phyloP scores from a whole-genome alignment of 257 asterid species.

The Leonotis leonurus region DNA sequence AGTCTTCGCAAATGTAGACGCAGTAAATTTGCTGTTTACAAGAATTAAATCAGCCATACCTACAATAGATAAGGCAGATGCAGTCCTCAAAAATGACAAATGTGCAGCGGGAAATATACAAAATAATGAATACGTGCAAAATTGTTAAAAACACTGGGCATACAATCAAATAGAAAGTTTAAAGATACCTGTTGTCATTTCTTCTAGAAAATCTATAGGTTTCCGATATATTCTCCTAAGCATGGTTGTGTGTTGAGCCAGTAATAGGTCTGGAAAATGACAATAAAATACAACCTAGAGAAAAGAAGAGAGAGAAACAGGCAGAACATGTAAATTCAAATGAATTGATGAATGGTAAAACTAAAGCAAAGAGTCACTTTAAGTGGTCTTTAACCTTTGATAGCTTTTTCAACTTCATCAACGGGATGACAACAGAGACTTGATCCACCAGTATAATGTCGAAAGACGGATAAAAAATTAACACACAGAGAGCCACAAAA shows the following conservation, averaged over 20 bases:
- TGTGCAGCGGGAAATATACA: neutral
- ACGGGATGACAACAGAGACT: slow-evolving; percentile 74
- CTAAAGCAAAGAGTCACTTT: neutral
- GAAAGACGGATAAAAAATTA: slow-evolving; percentile 61
- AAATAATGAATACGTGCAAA: neutral
- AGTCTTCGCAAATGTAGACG: slow-evolving; percentile 86
- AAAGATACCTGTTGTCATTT: slow-evolving; percentile 73
- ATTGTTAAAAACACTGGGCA: neutral
- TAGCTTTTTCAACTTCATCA: slow-evolving; percentile 67
- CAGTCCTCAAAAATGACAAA: neutral
- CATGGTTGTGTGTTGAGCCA: slow-evolving; percentile 76
- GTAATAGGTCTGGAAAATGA: slow-evolving; percentile 91
- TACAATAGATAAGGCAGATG: slow-evolving; percentile 26
- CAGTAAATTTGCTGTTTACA: slow-evolving; percentile 91
- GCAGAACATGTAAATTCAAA: slow-evolving; percentile 7
- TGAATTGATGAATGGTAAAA: neutral
- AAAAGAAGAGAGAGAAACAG: neutral
- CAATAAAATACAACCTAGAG: slow-evolving; percentile 84
- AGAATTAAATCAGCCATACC: slow-evolving; percentile 92
- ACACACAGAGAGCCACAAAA: slow-evolving; percentile 69
- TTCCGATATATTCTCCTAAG: slow-evolving; percentile 79
- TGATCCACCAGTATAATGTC: slow-evolving; percentile 78
- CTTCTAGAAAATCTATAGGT: slow-evolving; percentile 81
- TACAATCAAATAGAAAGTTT: neutral
- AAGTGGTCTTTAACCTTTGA: slow-evolving; percentile 51